Percentiles rank a stretch among this genome's conserved stretches.
Conservation (phyloP, 148 eudicot species). For the Cornus florida region DNA sequence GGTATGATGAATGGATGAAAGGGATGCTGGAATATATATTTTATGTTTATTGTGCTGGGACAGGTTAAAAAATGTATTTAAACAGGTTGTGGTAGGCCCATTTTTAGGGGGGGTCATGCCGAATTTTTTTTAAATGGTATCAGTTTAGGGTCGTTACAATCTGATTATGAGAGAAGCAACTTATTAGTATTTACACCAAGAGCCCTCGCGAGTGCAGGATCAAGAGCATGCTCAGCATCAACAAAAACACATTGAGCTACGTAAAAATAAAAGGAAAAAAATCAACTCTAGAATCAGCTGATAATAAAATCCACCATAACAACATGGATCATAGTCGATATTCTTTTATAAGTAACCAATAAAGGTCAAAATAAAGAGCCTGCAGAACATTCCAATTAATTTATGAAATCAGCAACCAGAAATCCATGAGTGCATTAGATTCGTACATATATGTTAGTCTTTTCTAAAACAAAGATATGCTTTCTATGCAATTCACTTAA, state of each 20-base stretch:
- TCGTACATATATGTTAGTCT: neutral
- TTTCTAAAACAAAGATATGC: neutral
- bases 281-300: neutral
- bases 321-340: too few relatives aligned
- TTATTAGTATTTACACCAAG: conserved; percentile 86
- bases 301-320: neutral
- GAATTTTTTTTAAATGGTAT: too few relatives aligned
- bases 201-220: conserved; percentile 78
- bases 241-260: conserved; percentile 89
- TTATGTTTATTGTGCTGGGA: too few relatives aligned
- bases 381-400: neutral
- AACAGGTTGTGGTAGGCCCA: too few relatives aligned
- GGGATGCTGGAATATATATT: too few relatives aligned
- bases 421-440: neutral
- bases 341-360: neutral
- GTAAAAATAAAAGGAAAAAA: neutral
- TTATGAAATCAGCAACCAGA: neutral
- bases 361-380: neutral
- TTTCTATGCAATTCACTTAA: neutral
- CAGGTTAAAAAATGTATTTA: too few relatives aligned
- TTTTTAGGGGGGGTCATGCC: too few relatives aligned
- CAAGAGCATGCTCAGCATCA: conserved; percentile 99
- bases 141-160: too few relatives aligned
- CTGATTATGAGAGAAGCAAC: conserved; percentile 90
- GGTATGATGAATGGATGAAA: too few relatives aligned